Evolutionary conservation across 768 basidiomycete genomes (phyloP).

Genomic region (Tephrocybe rancida): DNA sequence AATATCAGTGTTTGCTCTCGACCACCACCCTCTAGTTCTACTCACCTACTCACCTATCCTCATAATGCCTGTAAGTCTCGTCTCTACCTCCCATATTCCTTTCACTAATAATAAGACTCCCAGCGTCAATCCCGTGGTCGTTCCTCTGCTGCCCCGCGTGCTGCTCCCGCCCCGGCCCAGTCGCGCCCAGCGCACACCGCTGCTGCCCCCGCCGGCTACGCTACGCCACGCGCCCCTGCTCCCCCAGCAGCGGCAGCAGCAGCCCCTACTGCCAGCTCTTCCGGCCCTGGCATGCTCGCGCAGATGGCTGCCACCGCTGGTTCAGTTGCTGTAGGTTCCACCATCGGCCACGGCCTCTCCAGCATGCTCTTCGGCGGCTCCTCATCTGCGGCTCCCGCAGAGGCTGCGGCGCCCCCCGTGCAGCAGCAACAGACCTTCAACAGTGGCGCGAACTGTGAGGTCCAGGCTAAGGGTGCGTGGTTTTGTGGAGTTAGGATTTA

Average conservation of each 20-base stretch:
- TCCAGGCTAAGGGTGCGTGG: conserved; percentile 75
- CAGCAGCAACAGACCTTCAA: conserved; percentile 45
- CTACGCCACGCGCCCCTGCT: conserved; percentile 38
- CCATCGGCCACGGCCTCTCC: conserved; percentile 88
- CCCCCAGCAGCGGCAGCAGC: conserved; percentile 46
- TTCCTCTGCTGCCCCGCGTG: conserved; percentile 56
- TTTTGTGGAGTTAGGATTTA: neutral
- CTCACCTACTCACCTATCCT: conserved; percentile 5
- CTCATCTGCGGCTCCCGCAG: conserved; percentile 42
- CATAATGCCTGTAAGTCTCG: conserved; percentile 42
- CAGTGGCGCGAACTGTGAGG: conserved; percentile 60
- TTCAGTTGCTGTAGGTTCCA: conserved; percentile 86
- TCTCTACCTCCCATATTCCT: neutral
- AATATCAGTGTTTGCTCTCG: conserved; percentile 22
- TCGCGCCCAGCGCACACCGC: conserved; percentile 52
- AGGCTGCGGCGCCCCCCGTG: conserved; percentile 52
- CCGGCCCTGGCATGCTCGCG: conserved; percentile 70
- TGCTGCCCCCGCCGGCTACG: conserved; percentile 50
- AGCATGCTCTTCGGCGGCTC: conserved; percentile 87
- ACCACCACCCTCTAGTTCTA: conserved; percentile 35
- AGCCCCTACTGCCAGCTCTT: conserved; percentile 41
- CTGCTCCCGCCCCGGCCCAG: conserved; percentile 49
- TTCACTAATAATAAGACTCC: neutral
- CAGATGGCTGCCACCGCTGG: conserved; percentile 93
- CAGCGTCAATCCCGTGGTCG: conserved; percentile 83